Evolutionary conservation across 371 early-diverging fungal genomes (phyloP).

Genomic region (Nosema muscidifuracis): DNA sequence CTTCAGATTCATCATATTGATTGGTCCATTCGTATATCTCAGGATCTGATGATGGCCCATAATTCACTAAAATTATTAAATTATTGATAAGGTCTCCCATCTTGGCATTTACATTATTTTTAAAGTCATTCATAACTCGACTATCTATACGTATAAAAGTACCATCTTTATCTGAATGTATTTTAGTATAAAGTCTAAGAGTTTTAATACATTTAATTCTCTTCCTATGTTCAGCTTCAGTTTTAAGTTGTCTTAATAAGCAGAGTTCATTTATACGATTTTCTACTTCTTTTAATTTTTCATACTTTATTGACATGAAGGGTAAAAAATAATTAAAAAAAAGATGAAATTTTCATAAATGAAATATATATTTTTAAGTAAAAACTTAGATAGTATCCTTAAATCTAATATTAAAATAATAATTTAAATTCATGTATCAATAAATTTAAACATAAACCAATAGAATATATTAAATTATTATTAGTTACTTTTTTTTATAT

Average conservation of each 20-base stretch:
- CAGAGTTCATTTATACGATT: constrained; percentile 51
- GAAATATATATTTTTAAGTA: too few species aligned
- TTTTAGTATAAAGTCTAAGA: constrained; percentile 49
- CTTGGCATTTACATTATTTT: background rate
- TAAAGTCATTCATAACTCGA: constrained; percentile 54
- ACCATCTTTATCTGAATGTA: constrained; percentile 11
- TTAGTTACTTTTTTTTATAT: too few species aligned
- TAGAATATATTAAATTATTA: too few species aligned
- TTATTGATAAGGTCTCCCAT: background rate
- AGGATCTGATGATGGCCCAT: too few species aligned
- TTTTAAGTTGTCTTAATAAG: constrained; percentile 51
- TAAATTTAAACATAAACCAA: too few species aligned
- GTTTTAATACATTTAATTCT: constrained; percentile 59
- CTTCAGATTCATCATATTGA: background rate
- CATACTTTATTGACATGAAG: constrained; percentile 32
- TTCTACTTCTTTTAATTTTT: constrained; percentile 49
- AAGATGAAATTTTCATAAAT: too few species aligned
- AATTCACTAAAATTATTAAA: background rate
- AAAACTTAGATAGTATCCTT: too few species aligned
- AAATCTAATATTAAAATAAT: too few species aligned
- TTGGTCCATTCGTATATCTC: constrained; percentile 51
- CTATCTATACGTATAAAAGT: constrained; percentile 52
- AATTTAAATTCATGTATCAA: too few species aligned
- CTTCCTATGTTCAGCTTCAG: constrained; percentile 62
- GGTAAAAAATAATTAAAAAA: constrained; percentile 10